These are phyloP conservation scores for Begonia loranthoides DNA, from an alignment of 306 rosid genomes.

Conservation along the genomic window DNA sequence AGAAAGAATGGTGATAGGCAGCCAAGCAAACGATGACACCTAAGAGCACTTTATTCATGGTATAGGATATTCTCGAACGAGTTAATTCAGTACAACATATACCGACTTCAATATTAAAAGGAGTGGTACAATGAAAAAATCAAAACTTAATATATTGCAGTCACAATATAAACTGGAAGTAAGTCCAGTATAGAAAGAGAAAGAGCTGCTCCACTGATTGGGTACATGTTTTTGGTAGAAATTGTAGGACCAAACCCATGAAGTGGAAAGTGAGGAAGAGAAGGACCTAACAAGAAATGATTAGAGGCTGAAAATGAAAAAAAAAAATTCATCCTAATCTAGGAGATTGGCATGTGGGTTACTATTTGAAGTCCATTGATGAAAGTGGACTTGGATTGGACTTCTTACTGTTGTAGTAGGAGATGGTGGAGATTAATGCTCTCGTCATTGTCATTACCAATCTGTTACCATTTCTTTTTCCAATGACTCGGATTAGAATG, in stretches of 20 bases:
- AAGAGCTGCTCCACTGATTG: too few relatives aligned
- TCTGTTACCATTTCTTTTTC: slow-evolving; percentile 2
- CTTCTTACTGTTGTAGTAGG: slow-evolving; percentile 14
- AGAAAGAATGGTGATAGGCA: slow-evolving; percentile 17
- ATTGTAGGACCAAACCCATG: too few relatives aligned
- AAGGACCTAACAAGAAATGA: too few relatives aligned
- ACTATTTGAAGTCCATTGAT: slow-evolving; percentile 4
- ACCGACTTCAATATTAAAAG: slow-evolving; percentile 4
- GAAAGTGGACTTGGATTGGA: slow-evolving; percentile 10
- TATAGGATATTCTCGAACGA: slow-evolving; percentile 24
- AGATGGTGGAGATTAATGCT: slow-evolving; percentile 8
- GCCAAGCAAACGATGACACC: slow-evolving; percentile 32
- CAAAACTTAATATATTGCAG: not conserved
- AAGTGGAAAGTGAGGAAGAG: too few relatives aligned
- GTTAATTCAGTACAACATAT: slow-evolving; percentile 5
- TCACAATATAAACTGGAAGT: too few relatives aligned
- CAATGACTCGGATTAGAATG: not conserved
- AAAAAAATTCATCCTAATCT: not conserved
- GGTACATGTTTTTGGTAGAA: too few relatives aligned
- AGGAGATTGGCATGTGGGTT: not conserved
- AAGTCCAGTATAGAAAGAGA: too few relatives aligned
- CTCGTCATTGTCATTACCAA: slow-evolving; percentile 31
- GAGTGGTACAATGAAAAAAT: not conserved
- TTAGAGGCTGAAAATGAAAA: not conserved
- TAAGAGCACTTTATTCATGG: slow-evolving; percentile 25